phyloP scores from a whole-genome alignment of 371 early-diverging fungal genomes.

The Umbelopsis sp. region DNA sequence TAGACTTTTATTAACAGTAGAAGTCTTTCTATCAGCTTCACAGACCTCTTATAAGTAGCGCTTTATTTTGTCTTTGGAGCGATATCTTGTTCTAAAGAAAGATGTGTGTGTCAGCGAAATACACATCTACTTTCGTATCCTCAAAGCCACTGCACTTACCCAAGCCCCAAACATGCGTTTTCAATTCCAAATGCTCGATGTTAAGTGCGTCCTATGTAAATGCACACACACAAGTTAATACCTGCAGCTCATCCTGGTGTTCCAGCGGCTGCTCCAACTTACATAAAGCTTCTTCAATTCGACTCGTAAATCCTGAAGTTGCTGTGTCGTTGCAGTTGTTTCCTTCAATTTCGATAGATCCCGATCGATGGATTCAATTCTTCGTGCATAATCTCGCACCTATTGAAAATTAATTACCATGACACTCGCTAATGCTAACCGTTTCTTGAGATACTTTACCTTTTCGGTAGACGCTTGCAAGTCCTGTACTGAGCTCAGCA shows the following conservation, averaged over 20 bases:
- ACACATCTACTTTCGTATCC: neutral
- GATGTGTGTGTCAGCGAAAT: neutral
- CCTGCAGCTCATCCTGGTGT: neutral
- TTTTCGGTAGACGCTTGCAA: constrained; percentile 77
- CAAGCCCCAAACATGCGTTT: constrained; percentile 77
- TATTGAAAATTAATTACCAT: constrained; percentile 24
- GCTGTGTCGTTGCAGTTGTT: constrained; percentile 65
- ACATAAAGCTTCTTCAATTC: constrained; percentile 74
- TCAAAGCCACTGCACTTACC: constrained; percentile 31
- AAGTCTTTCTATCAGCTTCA: neutral
- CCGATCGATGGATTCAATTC: constrained; percentile 73
- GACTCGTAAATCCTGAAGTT: constrained; percentile 63
- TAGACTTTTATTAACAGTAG: neutral
- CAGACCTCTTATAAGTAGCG: neutral
- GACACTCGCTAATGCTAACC: neutral
- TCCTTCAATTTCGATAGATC: constrained; percentile 65
- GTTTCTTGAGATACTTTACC: constrained; percentile 35
- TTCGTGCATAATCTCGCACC: constrained; percentile 75
- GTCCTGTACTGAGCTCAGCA: constrained; percentile 76
- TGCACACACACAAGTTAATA: too few relatives aligned
- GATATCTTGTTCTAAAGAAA: constrained; percentile 4
- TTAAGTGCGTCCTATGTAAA: constrained; percentile 61
- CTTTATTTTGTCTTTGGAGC: neutral
- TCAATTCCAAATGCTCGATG: constrained; percentile 75
- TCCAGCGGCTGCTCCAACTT: constrained; percentile 16